Evolutionary conservation across 169 alveolate genomes (phyloP), one percentile per base, ranked within the genome.

Genomic region (Plasmodium falciparum): DNA sequence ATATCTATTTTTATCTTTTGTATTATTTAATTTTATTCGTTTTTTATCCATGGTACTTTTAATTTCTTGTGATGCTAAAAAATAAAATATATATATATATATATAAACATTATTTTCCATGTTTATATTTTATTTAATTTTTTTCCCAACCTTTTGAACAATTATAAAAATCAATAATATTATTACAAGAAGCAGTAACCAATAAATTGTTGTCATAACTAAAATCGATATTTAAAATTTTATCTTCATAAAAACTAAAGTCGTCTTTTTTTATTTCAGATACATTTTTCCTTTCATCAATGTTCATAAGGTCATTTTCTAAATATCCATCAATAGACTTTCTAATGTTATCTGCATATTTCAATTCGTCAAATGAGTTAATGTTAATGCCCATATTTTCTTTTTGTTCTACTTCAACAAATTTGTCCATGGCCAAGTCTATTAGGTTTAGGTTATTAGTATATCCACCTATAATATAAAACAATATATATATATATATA

Each of bases 131-230:
- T 45, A 52, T 74, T 61, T 39, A 33, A 26, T 20, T 69, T 17
- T 22, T 69, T 47, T 45, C 50, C 62, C 43, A 26, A 83, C 91
- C 91, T 56, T 83, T 69, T n/a, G 91, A 83, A 24, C 85, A 83
- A 69, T 83, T 83, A 62, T 83, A 83, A 83, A 83, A 83, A 83
- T 83, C 91, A 24, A 83, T 83, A 83, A 39, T 71, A 43, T 58
- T 83, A 49, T 83, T 45, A 69, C 85, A 83, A 39, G 73, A 56
- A 73, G 69, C 70, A 33, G 91, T 69, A 69, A 83, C 91, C 70
- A 83, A 69, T 15, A 83, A 69, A 63, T 83, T 83, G 56, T 83
- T 83, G 52, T 83, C 91, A 69, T 83, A 83, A 69, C 91, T 83
- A 15, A 83, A 83, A 62, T 83, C 91, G 24, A 83, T 83, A 58